These are phyloP conservation scores for Xylaria sp. DNA, from an alignment of 2,329 filamentous ascomycete genomes.

Conservation along the genomic window DNA sequence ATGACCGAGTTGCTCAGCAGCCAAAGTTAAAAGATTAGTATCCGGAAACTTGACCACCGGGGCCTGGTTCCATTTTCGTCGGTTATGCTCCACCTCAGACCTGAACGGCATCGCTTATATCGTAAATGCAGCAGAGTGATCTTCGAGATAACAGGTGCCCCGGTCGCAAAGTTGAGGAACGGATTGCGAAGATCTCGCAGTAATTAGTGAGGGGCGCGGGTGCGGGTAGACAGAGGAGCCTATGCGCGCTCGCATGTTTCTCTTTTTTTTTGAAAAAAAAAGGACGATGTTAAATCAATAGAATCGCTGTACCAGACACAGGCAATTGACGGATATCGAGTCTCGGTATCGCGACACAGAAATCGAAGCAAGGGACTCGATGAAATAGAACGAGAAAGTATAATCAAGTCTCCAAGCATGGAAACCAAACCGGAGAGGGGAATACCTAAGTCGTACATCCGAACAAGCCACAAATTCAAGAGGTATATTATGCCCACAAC, in stretches of 20 bases:
- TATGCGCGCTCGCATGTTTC: slow-evolving; percentile 19
- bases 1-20: slow-evolving; percentile 25
- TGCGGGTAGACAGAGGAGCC: not conserved
- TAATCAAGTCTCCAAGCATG: slow-evolving; percentile 27
- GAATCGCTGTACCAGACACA: slow-evolving; percentile 58
- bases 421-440: slow-evolving; percentile 25
- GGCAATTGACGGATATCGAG: slow-evolving; percentile 47
- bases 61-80: slow-evolving; percentile 35
- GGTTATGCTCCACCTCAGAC: slow-evolving; percentile 29
- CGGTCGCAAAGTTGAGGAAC: slow-evolving; percentile 21
- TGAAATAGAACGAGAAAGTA: slow-evolving; percentile 33
- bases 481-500: slow-evolving; percentile 33
- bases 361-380: slow-evolving; percentile 42
- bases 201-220: slow-evolving; percentile 22
- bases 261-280: slow-evolving; percentile 20
- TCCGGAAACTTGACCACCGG: slow-evolving; percentile 35
- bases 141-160: slow-evolving; percentile 22
- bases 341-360: slow-evolving; percentile 53
- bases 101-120: slow-evolving; percentile 30
- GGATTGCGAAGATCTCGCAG: slow-evolving; percentile 22
- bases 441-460: slow-evolving; percentile 18
- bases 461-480: slow-evolving; percentile 29
- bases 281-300: slow-evolving; percentile 34
- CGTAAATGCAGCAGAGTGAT: slow-evolving; percentile 28
- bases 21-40: slow-evolving; percentile 31